Conservation (phyloP, 1,284 basidiomycete species). For the Thelephora terrestris region DNA sequence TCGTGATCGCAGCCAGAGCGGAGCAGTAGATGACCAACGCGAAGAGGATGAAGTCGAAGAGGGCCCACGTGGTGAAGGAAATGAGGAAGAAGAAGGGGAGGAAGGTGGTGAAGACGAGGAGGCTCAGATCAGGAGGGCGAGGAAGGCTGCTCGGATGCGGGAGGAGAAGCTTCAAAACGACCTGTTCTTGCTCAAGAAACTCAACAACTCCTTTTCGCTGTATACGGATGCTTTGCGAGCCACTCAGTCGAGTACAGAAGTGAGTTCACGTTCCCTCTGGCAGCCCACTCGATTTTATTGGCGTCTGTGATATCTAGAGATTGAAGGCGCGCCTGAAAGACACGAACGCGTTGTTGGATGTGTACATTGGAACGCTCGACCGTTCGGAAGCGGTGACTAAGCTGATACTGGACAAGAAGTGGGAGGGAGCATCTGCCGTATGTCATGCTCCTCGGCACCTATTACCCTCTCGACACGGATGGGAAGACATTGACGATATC, state of each 20-base stretch:
- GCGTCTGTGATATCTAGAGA: background rate
- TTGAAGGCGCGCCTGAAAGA: slow-evolving; percentile 41
- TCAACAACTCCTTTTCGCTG: slow-evolving; percentile 56
- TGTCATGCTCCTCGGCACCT: slow-evolving; percentile 16
- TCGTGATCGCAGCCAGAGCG: background rate
- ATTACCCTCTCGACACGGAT: background rate
- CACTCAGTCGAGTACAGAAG: slow-evolving; percentile 56
- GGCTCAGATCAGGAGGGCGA: slow-evolving; percentile 11
- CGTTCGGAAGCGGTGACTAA: slow-evolving; percentile 56
- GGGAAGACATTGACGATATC: background rate
- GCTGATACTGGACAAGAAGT: slow-evolving; percentile 64
- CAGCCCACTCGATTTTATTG: background rate
- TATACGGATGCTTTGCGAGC: slow-evolving; percentile 57
- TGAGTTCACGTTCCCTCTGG: slow-evolving; percentile 22
- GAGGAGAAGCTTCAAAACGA: slow-evolving; percentile 69
- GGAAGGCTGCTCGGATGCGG: slow-evolving; percentile 32
- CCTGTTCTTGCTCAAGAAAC: slow-evolving; percentile 55
- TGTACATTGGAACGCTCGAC: slow-evolving; percentile 58
- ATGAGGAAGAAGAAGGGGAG: slow-evolving; percentile 6
- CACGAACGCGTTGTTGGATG: slow-evolving; percentile 61
- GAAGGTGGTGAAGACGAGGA: slow-evolving; percentile 15
- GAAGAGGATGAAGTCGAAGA: background rate
- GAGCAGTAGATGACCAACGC: background rate
- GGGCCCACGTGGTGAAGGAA: too few species aligned
- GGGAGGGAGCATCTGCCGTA: slow-evolving; percentile 61